Conservation (phyloP, 352 stramenopile species). For the Achlya hypogyna region DNA sequence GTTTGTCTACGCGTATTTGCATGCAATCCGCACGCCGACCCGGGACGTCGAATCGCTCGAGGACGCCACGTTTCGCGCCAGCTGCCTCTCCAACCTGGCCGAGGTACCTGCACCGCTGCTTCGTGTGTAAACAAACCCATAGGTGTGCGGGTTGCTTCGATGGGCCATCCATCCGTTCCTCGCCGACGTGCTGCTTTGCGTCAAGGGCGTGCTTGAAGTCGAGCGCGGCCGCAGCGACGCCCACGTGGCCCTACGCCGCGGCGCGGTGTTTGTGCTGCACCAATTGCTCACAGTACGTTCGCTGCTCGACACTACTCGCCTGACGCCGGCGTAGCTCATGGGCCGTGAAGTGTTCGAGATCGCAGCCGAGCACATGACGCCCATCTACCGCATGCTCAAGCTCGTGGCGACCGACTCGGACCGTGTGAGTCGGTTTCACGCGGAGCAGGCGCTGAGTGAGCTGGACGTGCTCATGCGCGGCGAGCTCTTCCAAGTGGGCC, state of each 20-base stretch:
- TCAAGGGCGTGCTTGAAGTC: conserved; percentile 69
- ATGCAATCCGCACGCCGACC: conserved; percentile 50
- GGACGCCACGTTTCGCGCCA: conserved; percentile 59
- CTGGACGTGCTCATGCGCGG: conserved; percentile 58
- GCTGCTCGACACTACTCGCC: neutral
- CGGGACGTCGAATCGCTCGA: conserved; percentile 26
- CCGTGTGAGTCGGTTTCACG: conserved; percentile 57
- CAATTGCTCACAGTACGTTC: conserved; percentile 42
- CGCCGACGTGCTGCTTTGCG: conserved; percentile 63
- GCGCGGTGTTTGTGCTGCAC: conserved; percentile 65
- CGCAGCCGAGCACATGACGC: conserved; percentile 55
- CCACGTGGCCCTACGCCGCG: conserved; percentile 49
- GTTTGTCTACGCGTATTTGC: conserved; percentile 74
- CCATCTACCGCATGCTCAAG: conserved; percentile 72
- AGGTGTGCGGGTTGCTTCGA: conserved; percentile 45
- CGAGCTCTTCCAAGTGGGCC: conserved; percentile 43
- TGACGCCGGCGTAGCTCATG: conserved; percentile 28
- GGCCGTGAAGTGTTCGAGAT: conserved; percentile 68
- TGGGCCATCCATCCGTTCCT: conserved; percentile 67
- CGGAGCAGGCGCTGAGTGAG: conserved; percentile 35
- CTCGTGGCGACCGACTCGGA: conserved; percentile 56
- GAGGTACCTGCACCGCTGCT: conserved; percentile 30
- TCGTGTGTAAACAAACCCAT: neutral
- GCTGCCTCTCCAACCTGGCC: conserved; percentile 82
- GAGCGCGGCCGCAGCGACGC: conserved; percentile 34